Conservation (phyloP, 2,329 filamentous ascomycete species). For the Cercospora sesami region DNA sequence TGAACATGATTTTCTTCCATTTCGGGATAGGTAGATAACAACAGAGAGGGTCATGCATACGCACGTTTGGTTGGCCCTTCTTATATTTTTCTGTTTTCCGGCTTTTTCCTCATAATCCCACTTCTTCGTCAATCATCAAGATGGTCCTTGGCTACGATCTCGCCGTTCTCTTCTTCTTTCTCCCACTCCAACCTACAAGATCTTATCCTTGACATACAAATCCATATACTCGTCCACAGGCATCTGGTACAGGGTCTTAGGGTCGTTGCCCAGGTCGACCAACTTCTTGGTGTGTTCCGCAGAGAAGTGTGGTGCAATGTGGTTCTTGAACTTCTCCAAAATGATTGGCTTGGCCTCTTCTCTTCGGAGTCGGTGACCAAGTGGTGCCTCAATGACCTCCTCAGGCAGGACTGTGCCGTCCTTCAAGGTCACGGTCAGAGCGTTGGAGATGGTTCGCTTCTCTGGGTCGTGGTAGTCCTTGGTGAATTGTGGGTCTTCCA, state of each 20-base stretch:
- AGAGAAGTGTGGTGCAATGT: conserved; percentile 79
- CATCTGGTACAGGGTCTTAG: conserved; percentile 72
- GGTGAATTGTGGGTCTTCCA: conserved; percentile 89
- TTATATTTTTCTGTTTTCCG: neutral
- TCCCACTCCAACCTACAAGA: conserved; percentile 26
- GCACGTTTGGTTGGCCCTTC: neutral
- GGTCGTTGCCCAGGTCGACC: conserved; percentile 74
- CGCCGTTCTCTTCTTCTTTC: neutral
- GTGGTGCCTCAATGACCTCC: conserved; percentile 87
- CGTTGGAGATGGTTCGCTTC: conserved; percentile 96
- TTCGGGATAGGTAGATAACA: neutral
- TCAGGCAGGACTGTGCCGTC: conserved; percentile 91
- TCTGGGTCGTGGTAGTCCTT: conserved; percentile 90
- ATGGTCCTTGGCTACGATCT: neutral
- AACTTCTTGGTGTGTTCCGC: conserved; percentile 77
- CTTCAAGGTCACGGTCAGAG: conserved; percentile 88
- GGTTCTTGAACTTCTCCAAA: conserved; percentile 90
- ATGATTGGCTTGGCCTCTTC: conserved; percentile 97
- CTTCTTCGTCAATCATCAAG: neutral
- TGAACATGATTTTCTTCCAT: neutral
- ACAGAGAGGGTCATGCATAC: neutral
- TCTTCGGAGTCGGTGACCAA: conserved; percentile 85
- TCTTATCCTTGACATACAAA: conserved; percentile 64
- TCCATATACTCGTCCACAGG: conserved; percentile 93
- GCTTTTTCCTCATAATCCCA: neutral